Evolutionary conservation across 2,329 filamentous ascomycete genomes (phyloP).

Genomic region (Chaetomium olivaceum): DNA sequence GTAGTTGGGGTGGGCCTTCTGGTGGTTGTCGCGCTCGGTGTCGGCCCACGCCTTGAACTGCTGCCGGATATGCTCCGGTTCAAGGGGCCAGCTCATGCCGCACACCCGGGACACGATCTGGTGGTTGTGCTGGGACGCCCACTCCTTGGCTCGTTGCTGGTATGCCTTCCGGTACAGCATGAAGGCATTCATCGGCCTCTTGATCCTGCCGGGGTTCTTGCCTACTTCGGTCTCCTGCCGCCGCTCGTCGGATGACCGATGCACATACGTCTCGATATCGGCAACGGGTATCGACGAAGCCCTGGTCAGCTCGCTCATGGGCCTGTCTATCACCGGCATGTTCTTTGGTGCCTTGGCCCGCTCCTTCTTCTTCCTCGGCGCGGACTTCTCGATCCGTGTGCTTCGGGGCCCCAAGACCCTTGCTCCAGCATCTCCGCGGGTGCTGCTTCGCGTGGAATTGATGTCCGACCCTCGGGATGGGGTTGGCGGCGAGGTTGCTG

Average conservation of each 20-base stretch:
- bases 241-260: constrained; percentile 66
- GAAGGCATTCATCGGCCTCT: constrained; percentile 95
- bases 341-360: constrained; percentile 47
- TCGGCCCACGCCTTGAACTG: constrained; percentile 78
- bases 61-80: constrained; percentile 69
- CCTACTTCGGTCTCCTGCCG: constrained; percentile 67
- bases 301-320: constrained; percentile 71
- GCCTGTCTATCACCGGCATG: constrained; percentile 60
- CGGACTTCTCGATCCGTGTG: constrained; percentile 39
- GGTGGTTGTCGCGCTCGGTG: constrained; percentile 81
- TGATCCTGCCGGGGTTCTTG: constrained; percentile 73
- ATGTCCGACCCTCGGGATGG: constrained; percentile 42
- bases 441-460: constrained; percentile 43
- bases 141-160: constrained; percentile 80
- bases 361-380: constrained; percentile 43
- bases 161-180: constrained; percentile 96
- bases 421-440: constrained; percentile 31
- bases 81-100: constrained; percentile 81
- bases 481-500: constrained; percentile 54
- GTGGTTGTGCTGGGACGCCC: constrained; percentile 85
- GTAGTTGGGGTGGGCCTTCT: constrained; percentile 82
- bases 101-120: constrained; percentile 88
- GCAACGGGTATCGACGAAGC: constrained; percentile 63
- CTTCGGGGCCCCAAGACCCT: constrained; percentile 37
- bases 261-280: constrained; percentile 80